Conservation (phyloP, 2,329 filamentous ascomycete genomes). For the Hypocreales sp. region DNA sequence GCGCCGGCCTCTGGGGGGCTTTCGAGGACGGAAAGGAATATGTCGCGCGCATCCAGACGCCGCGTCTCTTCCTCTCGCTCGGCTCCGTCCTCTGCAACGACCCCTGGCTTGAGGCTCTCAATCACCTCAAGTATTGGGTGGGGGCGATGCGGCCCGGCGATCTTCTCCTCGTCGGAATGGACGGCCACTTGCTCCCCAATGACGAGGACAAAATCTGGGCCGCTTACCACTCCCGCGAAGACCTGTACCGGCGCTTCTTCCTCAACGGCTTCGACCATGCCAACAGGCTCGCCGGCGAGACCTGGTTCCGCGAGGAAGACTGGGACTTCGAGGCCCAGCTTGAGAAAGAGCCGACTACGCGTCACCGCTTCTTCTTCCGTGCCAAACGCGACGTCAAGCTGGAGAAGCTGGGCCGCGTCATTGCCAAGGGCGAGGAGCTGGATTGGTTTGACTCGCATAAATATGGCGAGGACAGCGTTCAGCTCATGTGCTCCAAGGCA, state of each 20-base stretch:
- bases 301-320: constrained; percentile 19
- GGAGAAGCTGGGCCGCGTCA: constrained; percentile 8
- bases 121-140: constrained; percentile 20
- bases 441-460: constrained; percentile 30
- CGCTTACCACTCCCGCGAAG: constrained; percentile 21
- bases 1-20: constrained; percentile 23
- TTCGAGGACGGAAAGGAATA: constrained; percentile 19
- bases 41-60: constrained; percentile 13
- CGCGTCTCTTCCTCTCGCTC: constrained; percentile 22
- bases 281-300: constrained; percentile 18
- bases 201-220: constrained; percentile 22
- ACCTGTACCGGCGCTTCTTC: constrained; percentile 21
- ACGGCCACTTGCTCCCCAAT: constrained; percentile 18
- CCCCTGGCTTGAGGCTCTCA: constrained; percentile 18
- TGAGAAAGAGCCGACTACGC: constrained; percentile 18
- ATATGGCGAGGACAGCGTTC: constrained; percentile 19
- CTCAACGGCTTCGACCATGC: constrained; percentile 22
- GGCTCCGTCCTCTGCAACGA: constrained; percentile 27
- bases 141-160: constrained; percentile 17
- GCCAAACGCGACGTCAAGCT: constrained; percentile 18
- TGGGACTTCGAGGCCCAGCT: constrained; percentile 22
- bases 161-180: constrained; percentile 24
- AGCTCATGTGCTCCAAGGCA: constrained; percentile 22
- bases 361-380: constrained; percentile 23
- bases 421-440: constrained; percentile 18